Evolutionary conservation across 2,329 filamentous ascomycete species (phyloP).

Genomic region (Colletotrichum caudatum): DNA sequence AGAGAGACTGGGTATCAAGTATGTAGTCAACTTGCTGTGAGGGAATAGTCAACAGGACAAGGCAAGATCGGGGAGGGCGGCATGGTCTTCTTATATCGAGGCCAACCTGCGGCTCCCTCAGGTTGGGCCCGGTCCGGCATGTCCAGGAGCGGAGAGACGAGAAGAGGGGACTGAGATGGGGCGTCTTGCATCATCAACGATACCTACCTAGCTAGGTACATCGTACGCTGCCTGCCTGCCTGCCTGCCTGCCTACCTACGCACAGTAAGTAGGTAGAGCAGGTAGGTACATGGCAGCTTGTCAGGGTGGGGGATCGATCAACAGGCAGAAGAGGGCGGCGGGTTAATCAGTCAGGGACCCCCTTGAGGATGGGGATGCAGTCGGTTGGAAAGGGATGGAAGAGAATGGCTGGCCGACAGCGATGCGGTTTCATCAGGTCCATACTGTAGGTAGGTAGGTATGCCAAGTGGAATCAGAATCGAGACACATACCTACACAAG

Average conservation of each 20-base stretch:
- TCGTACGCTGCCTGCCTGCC: too few relatives aligned
- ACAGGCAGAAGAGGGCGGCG: not conserved
- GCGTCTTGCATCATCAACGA: slow-evolving; percentile 30
- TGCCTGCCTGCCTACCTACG: not conserved
- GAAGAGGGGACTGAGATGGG: not conserved
- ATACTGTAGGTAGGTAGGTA: not conserved
- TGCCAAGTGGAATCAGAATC: slow-evolving; percentile 8
- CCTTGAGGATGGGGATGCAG: not conserved
- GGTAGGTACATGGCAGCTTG: too few relatives aligned
- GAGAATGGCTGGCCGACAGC: slow-evolving; percentile 14
- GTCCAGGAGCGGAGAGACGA: not conserved
- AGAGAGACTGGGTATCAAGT: slow-evolving; percentile 3
- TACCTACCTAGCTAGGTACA: not conserved
- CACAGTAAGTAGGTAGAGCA: too few relatives aligned
- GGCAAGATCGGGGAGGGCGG: not conserved
- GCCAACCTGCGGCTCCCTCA: not conserved
- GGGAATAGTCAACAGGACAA: too few relatives aligned
- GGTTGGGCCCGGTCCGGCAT: not conserved
- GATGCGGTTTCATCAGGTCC: slow-evolving; percentile 28
- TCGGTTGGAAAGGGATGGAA: slow-evolving; percentile 1
- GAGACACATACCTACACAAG: not conserved
- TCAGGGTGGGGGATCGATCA: not conserved
- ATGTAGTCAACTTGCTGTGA: not conserved
- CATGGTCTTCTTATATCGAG: slow-evolving; percentile 35
- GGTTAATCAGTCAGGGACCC: not conserved